Base-by-base conservation (phyloP, 768 basidiomycete species). In the Auriscalpium orientale region DNA sequence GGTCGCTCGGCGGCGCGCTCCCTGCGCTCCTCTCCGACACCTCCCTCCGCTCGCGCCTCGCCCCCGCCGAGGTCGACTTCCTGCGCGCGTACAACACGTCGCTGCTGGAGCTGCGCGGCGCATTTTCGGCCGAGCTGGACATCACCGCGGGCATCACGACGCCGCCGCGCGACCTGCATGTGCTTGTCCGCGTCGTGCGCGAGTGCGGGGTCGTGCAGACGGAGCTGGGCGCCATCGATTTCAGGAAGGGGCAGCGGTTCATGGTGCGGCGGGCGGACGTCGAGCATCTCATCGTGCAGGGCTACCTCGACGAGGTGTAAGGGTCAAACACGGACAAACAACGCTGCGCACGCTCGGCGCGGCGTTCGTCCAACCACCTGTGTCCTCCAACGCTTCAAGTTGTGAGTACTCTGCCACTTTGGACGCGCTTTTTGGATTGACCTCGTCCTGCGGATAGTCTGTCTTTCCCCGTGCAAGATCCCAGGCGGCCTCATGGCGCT, bases 121-220 rank as follows among this genome's bases (percentile, higher is more conserved):
- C 89, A 36, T 91, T 93, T 65, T 82, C 89, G 28, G 85, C 89
- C 59, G 89, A 91, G 69, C 76, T 94, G 56, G 94, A 97, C 72
- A 81, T 98, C 52, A 87, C 87, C 46, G 87, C 91, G 0, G 83
- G 85, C 60, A 85, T 98, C 58, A 80, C 82, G 33, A 74, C 81
- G 18, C 93, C 94, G 2, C 93, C 95, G 1, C 91, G 87, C 68
- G 94, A 97, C 62, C 74, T 98, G 35, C 87, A 93, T 67, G 91
- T 93, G 40, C 77, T 86, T 43, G 94, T 98, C 21, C 80, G 82
- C 55, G 95, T 98, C 35, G 79, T 92, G 22, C 79, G 79, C 63
- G 94, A 98, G 65, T 93, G 92, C 61, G 95, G 97, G 3, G 82
- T 87, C 51, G 91, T 99, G 18, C 87, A 93, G 69, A 92, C 95